These are phyloP conservation scores for Perkinsus chesapeaki DNA, from an alignment of 169 alveolate species.

Conservation along the genomic window DNA sequence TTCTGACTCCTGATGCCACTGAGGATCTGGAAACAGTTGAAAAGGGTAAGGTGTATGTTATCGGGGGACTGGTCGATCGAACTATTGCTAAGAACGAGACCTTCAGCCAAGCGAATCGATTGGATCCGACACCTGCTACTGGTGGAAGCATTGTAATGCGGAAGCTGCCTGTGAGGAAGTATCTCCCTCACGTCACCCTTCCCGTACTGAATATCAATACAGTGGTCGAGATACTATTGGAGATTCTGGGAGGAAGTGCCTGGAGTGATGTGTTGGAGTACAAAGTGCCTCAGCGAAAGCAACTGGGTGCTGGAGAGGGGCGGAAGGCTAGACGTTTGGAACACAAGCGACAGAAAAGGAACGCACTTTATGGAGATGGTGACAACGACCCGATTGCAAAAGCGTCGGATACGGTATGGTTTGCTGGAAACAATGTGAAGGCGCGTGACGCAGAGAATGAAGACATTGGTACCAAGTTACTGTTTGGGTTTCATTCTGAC, in stretches of 20 bases:
- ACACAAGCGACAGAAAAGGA: neutral
- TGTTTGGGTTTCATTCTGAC: neutral
- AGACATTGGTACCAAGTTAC: neutral
- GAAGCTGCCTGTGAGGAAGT: neutral
- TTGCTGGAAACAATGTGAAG: neutral
- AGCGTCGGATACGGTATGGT: neutral
- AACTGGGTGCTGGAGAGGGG: slow-evolving; percentile 10
- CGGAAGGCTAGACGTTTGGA: neutral
- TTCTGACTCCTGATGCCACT: slow-evolving; percentile 27
- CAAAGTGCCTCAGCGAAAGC: slow-evolving; percentile 24
- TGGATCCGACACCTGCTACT: neutral
- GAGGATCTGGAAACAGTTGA: slow-evolving; percentile 20
- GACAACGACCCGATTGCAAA: neutral
- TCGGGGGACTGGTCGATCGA: slow-evolving; percentile 27
- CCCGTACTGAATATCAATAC: slow-evolving; percentile 25
- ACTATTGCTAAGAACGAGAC: slow-evolving; percentile 18
- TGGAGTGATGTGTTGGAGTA: slow-evolving; percentile 23
- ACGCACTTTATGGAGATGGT: neutral
- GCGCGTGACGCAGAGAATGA: neutral
- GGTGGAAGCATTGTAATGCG: neutral
- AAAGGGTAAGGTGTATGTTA: slow-evolving; percentile 14
- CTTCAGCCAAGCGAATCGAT: slow-evolving; percentile 6
- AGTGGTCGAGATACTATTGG: slow-evolving; percentile 22
- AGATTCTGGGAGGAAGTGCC: neutral
- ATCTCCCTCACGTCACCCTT: neutral